phyloP scores from a whole-genome alignment of 257 asterid species.

The Verbena officinalis region DNA sequence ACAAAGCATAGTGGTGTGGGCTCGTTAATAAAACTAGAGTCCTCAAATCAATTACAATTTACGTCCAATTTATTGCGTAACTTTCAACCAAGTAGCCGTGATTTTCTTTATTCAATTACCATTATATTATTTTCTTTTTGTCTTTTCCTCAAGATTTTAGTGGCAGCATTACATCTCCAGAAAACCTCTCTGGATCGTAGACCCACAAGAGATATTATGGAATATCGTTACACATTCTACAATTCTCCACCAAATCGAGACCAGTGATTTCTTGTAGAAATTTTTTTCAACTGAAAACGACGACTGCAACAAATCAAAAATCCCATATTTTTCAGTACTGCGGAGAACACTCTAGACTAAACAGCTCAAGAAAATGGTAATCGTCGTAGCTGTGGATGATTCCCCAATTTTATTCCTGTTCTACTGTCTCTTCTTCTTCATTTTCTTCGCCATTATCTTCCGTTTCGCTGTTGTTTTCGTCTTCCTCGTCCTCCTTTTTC shows the following conservation, averaged over 20 bases:
- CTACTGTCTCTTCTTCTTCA: constrained; percentile 33
- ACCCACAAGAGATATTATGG: not conserved
- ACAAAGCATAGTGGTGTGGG: no score
- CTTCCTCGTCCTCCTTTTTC: constrained; percentile 33
- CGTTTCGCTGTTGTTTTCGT: constrained; percentile 30
- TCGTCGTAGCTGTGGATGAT: constrained; percentile 30
- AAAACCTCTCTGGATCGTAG: not conserved
- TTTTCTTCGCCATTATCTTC: constrained; percentile 31
- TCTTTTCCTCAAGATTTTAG: not conserved
- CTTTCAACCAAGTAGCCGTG: not conserved
- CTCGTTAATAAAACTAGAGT: no score
- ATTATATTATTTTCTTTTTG: no score
- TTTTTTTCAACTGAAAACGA: constrained; percentile 16
- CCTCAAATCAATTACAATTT: no score
- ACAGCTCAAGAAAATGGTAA: constrained; percentile 19
- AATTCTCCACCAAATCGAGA: constrained; percentile 16
- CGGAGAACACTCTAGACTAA: not conserved
- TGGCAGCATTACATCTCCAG: not conserved
- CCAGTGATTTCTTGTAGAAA: constrained; percentile 4
- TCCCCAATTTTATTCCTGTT: constrained; percentile 32
- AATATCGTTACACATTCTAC: not conserved
- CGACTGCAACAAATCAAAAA: constrained; percentile 10
- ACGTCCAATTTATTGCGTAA: no score
- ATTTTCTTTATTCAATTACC: not conserved
- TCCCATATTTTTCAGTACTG: not conserved